phyloP scores from a whole-genome alignment of 2,329 filamentous ascomycete genomes.

The Venturia nashicola region DNA sequence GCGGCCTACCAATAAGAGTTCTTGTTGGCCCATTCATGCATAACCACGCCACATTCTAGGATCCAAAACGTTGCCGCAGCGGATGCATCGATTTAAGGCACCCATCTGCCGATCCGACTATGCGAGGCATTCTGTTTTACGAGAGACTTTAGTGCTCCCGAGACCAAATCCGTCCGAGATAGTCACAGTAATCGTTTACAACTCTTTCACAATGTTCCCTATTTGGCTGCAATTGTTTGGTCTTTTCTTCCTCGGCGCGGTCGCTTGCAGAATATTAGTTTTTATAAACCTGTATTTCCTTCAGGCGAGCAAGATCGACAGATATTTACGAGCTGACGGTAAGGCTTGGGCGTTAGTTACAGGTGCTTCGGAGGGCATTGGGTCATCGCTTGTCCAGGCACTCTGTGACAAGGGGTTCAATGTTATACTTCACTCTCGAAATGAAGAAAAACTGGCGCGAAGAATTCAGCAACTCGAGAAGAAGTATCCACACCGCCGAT shows the following conservation, averaged over 20 bases:
- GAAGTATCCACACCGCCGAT: slow-evolving; percentile 26
- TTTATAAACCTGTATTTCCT: slow-evolving; percentile 3
- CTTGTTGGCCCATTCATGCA: no score
- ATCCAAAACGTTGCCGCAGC: no score
- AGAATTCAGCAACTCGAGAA: slow-evolving; percentile 27
- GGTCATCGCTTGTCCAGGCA: slow-evolving; percentile 36
- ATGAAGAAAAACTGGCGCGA: slow-evolving; percentile 32
- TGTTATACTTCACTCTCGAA: slow-evolving; percentile 44
- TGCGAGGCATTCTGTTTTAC: no score
- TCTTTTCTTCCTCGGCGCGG: neutral
- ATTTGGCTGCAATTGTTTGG: neutral
- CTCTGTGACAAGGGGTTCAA: slow-evolving; percentile 44
- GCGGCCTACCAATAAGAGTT: no score
- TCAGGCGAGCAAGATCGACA: neutral
- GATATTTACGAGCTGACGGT: neutral
- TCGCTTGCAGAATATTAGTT: neutral
- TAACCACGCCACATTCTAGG: no score
- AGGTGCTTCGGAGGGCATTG: slow-evolving; percentile 44
- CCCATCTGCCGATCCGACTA: no score
- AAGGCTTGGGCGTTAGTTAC: slow-evolving; percentile 37
- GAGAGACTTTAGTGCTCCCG: no score
- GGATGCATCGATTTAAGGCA: no score
- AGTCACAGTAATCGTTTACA: no score
- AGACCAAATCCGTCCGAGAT: neutral
- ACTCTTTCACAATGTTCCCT: neutral